Percentiles rank a stretch among this genome's conserved stretches.
Conservation (phyloP, 2,329 filamentous ascomycete species). For the Ophiostoma tasmaniense region DNA sequence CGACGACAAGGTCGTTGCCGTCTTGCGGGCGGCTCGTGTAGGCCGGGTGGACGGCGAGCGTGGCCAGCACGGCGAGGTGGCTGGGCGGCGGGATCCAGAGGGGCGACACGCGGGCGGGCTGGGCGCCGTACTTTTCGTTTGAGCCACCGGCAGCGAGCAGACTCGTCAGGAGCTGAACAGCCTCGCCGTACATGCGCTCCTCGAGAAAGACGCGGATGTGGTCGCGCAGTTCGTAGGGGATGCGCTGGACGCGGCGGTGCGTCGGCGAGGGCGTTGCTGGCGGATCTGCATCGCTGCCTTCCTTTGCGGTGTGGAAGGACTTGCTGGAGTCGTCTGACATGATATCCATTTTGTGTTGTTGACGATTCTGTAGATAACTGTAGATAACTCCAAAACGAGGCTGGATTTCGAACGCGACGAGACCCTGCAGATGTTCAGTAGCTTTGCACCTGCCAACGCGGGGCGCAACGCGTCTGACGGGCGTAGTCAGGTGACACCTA, state of each 20-base stretch:
- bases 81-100: constrained; percentile 60
- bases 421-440: not conserved
- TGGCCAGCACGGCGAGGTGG: constrained; percentile 69
- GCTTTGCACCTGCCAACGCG: not conserved
- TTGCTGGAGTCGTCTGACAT: not conserved
- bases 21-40: constrained; percentile 66
- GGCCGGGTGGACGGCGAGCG: constrained; percentile 71
- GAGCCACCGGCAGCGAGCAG: constrained; percentile 48
- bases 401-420: not conserved
- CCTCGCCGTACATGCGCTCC: constrained; percentile 54
- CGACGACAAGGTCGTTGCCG: constrained; percentile 50
- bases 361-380: no score
- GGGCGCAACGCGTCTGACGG: not conserved
- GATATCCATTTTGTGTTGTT: not conserved
- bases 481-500: not conserved
- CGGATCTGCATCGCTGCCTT: not conserved
- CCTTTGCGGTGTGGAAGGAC: constrained; percentile 4
- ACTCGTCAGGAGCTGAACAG: constrained; percentile 56
- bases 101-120: constrained; percentile 29
- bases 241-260: constrained; percentile 46
- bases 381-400: not conserved
- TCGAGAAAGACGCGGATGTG: constrained; percentile 67
- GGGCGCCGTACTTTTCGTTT: constrained; percentile 15
- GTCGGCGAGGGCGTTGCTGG: constrained; percentile 1
- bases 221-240: constrained; percentile 56